Conservation (phyloP, 495 filamentous ascomycete genomes). For the Talaromyces thailandensis region DNA sequence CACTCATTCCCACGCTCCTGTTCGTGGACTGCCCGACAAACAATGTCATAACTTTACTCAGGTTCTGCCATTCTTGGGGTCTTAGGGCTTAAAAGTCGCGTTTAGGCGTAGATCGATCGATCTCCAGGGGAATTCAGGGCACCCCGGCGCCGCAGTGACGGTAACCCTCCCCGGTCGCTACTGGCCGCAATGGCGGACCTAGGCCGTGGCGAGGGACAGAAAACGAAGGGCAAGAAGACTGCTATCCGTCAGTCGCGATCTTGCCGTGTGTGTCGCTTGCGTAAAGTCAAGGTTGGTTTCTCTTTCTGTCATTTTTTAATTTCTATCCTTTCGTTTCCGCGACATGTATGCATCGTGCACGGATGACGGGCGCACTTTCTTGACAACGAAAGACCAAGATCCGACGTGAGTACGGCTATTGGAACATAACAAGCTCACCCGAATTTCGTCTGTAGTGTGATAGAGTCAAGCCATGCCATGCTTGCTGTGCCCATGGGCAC, state of each 20-base stretch:
- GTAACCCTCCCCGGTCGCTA: conserved; percentile 5
- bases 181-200: conserved; percentile 7
- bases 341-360: neutral
- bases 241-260: conserved; percentile 31
- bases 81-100: neutral
- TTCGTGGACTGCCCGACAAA: conserved; percentile 1
- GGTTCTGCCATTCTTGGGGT: neutral
- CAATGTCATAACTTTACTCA: neutral
- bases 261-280: conserved; percentile 35
- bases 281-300: conserved; percentile 36
- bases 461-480: conserved; percentile 37
- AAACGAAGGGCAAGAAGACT: conserved; percentile 12
- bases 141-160: neutral
- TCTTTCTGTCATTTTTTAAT: too few species aligned
- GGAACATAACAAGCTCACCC: neutral
- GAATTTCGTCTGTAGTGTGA: conserved; percentile 23
- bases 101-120: neutral
- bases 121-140: neutral
- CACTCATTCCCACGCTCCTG: neutral
- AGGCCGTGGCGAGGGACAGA: conserved; percentile 4
- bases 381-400: neutral
- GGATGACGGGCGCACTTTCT: neutral
- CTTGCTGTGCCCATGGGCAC: conserved; percentile 39
- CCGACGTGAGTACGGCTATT: neutral
- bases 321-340: neutral